Percentiles rank a stretch among this genome's conserved stretches.
phyloP scores from a whole-genome alignment of 257 asterid species.

The Gentiana macrophylla region DNA sequence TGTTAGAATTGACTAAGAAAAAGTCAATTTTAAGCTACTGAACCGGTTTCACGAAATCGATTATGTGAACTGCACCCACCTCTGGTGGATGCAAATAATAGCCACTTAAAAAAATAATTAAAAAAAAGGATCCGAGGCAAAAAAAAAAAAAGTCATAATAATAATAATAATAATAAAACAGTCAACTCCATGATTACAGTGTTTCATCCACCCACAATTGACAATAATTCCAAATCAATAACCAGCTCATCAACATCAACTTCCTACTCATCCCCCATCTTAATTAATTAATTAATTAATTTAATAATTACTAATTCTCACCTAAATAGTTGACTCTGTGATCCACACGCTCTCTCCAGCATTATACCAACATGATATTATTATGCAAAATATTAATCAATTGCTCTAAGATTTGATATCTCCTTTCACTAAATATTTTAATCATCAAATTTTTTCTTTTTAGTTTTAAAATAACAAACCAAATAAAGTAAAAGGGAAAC shows the following conservation, averaged over 20 bases:
- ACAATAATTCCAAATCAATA: constrained; percentile 7
- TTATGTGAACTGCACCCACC: too few relatives aligned
- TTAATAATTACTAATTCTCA: too few relatives aligned
- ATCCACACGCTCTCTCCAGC: constrained; percentile 22
- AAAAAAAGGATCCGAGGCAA: too few relatives aligned
- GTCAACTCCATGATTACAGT: constrained; percentile 16
- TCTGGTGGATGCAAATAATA: too few relatives aligned
- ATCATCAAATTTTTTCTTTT: constrained; percentile 1
- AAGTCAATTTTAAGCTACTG: too few relatives aligned
- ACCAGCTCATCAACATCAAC: constrained; percentile 9
- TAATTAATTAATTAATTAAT: constrained; percentile 4
- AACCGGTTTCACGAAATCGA: too few relatives aligned
- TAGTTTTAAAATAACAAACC: constrained; percentile 3
- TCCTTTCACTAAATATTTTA: constrained; percentile 4
- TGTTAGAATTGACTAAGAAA: too few relatives aligned
- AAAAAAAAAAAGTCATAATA: constrained; percentile 2
- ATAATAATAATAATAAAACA: constrained; percentile 12
- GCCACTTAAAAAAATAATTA: too few relatives aligned
- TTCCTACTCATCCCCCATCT: constrained; percentile 5
- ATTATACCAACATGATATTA: constrained; percentile 4
- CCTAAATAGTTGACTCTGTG: not conserved
- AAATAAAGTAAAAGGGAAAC: constrained; percentile 4
- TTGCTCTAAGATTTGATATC: constrained; percentile 11
- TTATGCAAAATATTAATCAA: not conserved
- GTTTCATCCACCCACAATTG: constrained; percentile 6